Percentiles rank a stretch among this genome's conserved stretches.
phyloP scores from a whole-genome alignment of 2,329 filamentous ascomycete species.

The Sclerotiophoma versabilis region DNA sequence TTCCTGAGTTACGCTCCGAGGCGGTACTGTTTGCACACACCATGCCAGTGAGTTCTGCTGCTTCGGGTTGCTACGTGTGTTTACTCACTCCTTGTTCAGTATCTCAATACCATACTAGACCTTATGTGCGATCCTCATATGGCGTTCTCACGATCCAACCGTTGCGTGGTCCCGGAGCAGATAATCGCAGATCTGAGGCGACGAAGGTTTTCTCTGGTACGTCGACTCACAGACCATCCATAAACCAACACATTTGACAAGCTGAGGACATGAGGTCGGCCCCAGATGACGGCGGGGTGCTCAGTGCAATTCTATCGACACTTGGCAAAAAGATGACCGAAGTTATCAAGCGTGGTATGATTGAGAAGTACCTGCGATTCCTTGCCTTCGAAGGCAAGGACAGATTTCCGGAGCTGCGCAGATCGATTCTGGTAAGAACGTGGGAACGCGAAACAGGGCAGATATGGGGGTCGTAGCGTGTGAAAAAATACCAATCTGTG shows the following conservation, averaged over 20 bases:
- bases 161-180: too few species aligned
- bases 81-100: too few species aligned
- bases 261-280: background rate
- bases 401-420: constrained; percentile 27
- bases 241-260: background rate
- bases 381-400: constrained; percentile 20
- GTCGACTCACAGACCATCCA: too few species aligned
- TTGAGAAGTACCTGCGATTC: constrained; percentile 23
- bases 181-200: too few species aligned
- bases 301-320: background rate
- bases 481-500: too few species aligned
- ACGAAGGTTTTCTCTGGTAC: background rate
- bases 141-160: background rate
- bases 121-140: background rate
- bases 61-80: too few species aligned
- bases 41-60: too few species aligned
- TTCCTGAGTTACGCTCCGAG: too few species aligned
- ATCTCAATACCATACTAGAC: background rate
- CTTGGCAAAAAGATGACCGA: background rate
- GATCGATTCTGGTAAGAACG: constrained; percentile 15
- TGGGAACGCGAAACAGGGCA: constrained; percentile 31
- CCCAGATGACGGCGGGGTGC: background rate
- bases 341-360: background rate
- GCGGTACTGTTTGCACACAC: too few species aligned
- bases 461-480: too few species aligned